Base-by-base conservation (phyloP, 345 rosid genomes). In the Arabidopsis suecica region DNA sequence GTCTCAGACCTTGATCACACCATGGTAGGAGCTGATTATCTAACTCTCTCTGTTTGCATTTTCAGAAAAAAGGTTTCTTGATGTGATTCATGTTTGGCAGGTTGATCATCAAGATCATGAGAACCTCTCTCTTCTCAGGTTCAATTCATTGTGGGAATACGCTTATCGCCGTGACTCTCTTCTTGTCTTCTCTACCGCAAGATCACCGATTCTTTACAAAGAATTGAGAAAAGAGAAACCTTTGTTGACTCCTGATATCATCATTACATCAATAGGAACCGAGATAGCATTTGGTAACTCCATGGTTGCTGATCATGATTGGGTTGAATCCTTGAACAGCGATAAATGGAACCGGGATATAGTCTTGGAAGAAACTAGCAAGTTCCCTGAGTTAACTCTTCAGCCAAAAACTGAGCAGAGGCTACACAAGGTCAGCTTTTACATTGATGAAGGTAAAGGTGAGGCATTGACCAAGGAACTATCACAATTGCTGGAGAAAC, bases 1-100 rank as follows among this genome's bases (percentile, higher is more conserved):
- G 96, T 96, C 73, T 91, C 98, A 7, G 99, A 96, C 83, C 97
- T 96, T 83, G 99, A 96, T 82, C 91, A 93, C 34, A 93, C 98
- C n/a, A 96, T 96, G 98, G 99, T 96, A 69, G 16, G 78, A 45
- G 22, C 70, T 55, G 42, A 8, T 49, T 74, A 20, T 65, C 1
- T 51, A 13, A 50, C 62, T 32, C 68, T 41, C 1, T 67, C 4
- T 18, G 32, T 45, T 23, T 28, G 28, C 10, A 28, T 28, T 28
- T 50, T 53, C 50, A 41, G 30, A 9, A 13, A 13, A 3, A 1
- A 61, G 25, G 33, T 32, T 47, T 33, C 51, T 36, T 80, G 32
- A 68, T 70, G 72, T 65, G 53, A 16, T 73, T 44, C 48, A 13
- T 38, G 40, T 28, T 58, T 68, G 66, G 66, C 87, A 93, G 99